phyloP scores from a whole-genome alignment of 1,284 basidiomycete species.

The Trametes hirsuta region DNA sequence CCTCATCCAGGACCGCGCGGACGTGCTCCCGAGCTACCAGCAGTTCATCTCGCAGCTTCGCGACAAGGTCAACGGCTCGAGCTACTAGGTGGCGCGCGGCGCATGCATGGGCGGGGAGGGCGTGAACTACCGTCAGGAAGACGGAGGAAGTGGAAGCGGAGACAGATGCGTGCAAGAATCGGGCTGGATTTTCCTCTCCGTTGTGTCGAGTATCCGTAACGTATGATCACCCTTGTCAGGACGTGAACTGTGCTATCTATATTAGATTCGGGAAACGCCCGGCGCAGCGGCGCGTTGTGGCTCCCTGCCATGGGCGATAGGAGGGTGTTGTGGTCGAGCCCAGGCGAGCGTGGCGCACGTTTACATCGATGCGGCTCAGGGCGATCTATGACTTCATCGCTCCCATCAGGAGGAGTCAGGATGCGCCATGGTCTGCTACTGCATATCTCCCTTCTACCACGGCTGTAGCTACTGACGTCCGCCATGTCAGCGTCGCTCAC shows the following conservation, averaged over 20 bases:
- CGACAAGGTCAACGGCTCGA: conserved; percentile 55
- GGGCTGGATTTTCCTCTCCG: conserved; percentile 11
- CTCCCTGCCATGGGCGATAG: no score
- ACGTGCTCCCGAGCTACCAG: conserved; percentile 93
- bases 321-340: no score
- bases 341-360: no score
- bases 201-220: conserved; percentile 24
- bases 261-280: conserved; percentile 2
- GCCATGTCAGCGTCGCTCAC: conserved; percentile 28
- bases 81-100: conserved; percentile 20
- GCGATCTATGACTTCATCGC: conserved; percentile 7
- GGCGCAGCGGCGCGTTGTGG: no score
- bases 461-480: background rate
- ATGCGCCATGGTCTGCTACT: background rate
- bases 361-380: background rate
- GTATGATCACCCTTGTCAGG: conserved; percentile 18
- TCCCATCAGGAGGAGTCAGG: background rate
- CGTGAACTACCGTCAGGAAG: background rate
- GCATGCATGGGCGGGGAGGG: background rate
- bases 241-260: conserved; percentile 13
- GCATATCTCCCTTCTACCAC: background rate
- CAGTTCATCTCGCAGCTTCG: conserved; percentile 85
- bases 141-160: background rate
- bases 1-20: conserved; percentile 95
- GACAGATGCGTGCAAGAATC: conserved; percentile 8